Evolutionary conservation across 768 basidiomycete species (phyloP), one percentile per base, ranked within the genome.

Genomic region (Artomyces pyxidatus): DNA sequence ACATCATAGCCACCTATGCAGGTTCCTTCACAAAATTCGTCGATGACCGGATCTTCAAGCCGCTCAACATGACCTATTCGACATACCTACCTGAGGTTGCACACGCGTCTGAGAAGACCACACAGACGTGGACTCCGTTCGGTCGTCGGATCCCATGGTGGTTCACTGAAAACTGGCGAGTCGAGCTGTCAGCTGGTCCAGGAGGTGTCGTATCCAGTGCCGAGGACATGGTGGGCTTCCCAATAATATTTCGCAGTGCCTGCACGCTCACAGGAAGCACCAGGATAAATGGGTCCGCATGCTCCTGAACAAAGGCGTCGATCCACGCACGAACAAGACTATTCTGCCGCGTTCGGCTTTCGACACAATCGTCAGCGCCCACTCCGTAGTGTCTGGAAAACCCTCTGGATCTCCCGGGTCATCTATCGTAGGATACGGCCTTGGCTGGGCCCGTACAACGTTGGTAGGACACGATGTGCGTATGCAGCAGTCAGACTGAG

Each of bases 201-300:
- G 73, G 70, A 2, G 75, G 72, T 1, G 37, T 76, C 19, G 70
- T 74, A 25, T 71, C 73, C 27, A 72, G 52, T 22, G 64, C 61
- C 0, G 49, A 65, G 16, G 74, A 76, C 37, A 64, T 76, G 68
- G 75, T 70, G 30, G 7, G 69, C 52, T 3, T 32, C 16, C 23
- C 14, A 29, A 11, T 68, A 52, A 23, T 19, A 3, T 41, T 6
- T 11, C 32, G 2, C 40, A 22, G 23, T 43, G 27, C 17, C 19
- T 3, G 37, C 19, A 17, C 3, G 26, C n/a, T 38, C 0, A 6
- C 17, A 17, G 29, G 17, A 4, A 42, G 29, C 26, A 25, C n/a
- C 53, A 76, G 74, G 53, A 61, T 10, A 62, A 64, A 49, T 76
- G 75, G 74, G 50, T 70, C 6, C 52, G 56, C 6, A 51, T 58